These are phyloP conservation scores for Leccinellum albellum DNA, from an alignment of 768 basidiomycete species.

Conservation along the genomic window DNA sequence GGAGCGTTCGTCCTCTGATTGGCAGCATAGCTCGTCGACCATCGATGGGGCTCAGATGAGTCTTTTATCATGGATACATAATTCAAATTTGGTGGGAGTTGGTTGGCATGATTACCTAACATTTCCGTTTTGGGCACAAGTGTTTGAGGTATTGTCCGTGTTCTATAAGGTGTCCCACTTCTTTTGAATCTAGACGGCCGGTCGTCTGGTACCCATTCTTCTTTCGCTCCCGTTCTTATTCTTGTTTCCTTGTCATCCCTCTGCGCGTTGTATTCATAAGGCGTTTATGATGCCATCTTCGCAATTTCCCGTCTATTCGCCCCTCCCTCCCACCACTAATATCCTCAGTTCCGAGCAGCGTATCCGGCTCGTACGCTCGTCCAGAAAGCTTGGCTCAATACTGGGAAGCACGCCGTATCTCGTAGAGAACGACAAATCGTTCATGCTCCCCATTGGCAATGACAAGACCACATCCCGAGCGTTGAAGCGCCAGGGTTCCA, in stretches of 20 bases:
- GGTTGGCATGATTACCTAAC: constrained; percentile 11
- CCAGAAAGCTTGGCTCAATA: constrained; percentile 34
- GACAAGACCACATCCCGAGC: constrained; percentile 9
- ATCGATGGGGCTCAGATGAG: not conserved
- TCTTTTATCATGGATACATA: not conserved
- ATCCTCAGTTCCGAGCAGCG: constrained; percentile 30
- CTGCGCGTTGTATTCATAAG: not conserved
- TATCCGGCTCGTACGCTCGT: constrained; percentile 34
- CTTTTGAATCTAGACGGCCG: not conserved
- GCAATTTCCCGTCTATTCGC: constrained; percentile 12
- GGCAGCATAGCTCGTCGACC: not conserved
- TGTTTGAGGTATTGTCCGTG: constrained; percentile 3
- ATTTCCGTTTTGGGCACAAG: constrained; percentile 14
- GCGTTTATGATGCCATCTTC: constrained; percentile 22
- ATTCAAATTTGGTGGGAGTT: not conserved
- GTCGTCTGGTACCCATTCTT: not conserved
- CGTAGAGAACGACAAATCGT: constrained; percentile 25
- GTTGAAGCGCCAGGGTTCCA: constrained; percentile 32
- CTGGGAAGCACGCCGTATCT: constrained; percentile 36
- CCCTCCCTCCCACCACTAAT: constrained; percentile 36
- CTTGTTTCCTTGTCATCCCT: not conserved
- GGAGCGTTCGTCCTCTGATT: not conserved
- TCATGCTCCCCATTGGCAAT: constrained; percentile 22
- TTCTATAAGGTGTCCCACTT: not conserved
- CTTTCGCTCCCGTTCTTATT: not conserved